Evolutionary conservation across 176 grass and related monocot genomes (phyloP).

Genomic region (Pharus latifolius): DNA sequence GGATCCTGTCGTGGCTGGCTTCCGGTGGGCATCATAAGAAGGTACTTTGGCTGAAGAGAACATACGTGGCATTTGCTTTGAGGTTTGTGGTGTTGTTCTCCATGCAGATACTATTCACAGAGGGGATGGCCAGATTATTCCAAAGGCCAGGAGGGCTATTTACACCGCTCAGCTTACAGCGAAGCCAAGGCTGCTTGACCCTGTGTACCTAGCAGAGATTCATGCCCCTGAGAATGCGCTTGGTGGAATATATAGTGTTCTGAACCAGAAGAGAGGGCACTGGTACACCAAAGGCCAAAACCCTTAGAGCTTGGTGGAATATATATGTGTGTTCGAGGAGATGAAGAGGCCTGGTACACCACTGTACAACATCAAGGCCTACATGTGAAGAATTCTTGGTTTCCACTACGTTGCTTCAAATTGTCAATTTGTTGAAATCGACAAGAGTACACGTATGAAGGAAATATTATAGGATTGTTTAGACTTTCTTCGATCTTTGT

Average conservation of each 20-base stretch:
- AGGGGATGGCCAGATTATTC: slow-evolving; percentile 62
- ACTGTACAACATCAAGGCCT: slow-evolving; percentile 72
- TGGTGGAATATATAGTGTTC: slow-evolving; percentile 67
- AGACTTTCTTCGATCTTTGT: too few species aligned
- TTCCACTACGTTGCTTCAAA: too few species aligned
- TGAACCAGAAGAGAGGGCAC: slow-evolving; percentile 76
- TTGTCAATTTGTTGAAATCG: too few species aligned
- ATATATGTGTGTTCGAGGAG: slow-evolving; percentile 79
- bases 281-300: too few species aligned
- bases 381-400: too few species aligned
- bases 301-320: slow-evolving; percentile 65
- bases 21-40: slow-evolving; percentile 76
- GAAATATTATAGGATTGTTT: too few species aligned
- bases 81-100: slow-evolving; percentile 68
- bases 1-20: slow-evolving; percentile 67
- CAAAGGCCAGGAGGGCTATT: slow-evolving; percentile 58
- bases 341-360: slow-evolving; percentile 67
- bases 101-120: slow-evolving; percentile 77
- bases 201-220: slow-evolving; percentile 74
- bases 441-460: too few species aligned
- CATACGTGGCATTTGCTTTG: slow-evolving; percentile 72
- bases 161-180: slow-evolving; percentile 61
- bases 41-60: slow-evolving; percentile 62
- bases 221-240: slow-evolving; percentile 68
- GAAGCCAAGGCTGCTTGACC: slow-evolving; percentile 64